Evolutionary conservation across 108 stramenopile genomes (phyloP).

Genomic region (Conticribra weissflogii): DNA sequence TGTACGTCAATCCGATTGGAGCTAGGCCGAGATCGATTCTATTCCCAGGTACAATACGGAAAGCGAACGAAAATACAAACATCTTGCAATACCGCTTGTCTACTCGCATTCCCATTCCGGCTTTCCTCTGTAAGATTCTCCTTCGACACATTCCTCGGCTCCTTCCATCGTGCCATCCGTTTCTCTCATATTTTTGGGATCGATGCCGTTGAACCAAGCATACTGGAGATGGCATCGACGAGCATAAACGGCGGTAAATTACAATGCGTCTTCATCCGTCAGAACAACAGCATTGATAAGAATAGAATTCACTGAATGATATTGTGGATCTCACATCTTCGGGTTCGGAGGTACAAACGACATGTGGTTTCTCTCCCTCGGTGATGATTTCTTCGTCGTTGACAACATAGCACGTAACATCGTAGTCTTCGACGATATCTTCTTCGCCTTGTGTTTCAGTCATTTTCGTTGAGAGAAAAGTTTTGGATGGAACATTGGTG

Average conservation of each 20-base stretch:
- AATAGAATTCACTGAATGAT: no score
- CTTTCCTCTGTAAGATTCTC: slow-evolving; percentile 52
- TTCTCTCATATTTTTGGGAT: slow-evolving; percentile 45
- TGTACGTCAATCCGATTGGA: no score
- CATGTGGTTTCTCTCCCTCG: slow-evolving; percentile 56
- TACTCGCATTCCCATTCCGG: slow-evolving; percentile 70
- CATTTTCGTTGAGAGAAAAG: no score
- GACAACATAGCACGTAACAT: slow-evolving; percentile 55
- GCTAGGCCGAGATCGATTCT: no score
- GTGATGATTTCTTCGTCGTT: slow-evolving; percentile 53
- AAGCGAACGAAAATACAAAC: not conserved
- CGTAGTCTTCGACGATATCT: slow-evolving; percentile 12
- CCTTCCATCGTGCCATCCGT: slow-evolving; percentile 41
- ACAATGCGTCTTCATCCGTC: no score
- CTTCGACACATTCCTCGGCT: slow-evolving; percentile 50
- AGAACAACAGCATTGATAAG: no score
- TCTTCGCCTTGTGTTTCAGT: not conserved
- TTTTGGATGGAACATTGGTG: no score
- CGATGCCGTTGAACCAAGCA: slow-evolving; percentile 71
- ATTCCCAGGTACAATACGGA: no score
- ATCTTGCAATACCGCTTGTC: not conserved
- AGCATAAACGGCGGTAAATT: no score
- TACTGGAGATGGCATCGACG: slow-evolving; percentile 30
- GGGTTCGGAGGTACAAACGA: slow-evolving; percentile 58
- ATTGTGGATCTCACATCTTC: slow-evolving; percentile 31